A percentile compares a stretch with the other conserved stretches of the same genome.
Conservation (phyloP, 176 grass and related monocot species). For the Triticum turgidum region DNA sequence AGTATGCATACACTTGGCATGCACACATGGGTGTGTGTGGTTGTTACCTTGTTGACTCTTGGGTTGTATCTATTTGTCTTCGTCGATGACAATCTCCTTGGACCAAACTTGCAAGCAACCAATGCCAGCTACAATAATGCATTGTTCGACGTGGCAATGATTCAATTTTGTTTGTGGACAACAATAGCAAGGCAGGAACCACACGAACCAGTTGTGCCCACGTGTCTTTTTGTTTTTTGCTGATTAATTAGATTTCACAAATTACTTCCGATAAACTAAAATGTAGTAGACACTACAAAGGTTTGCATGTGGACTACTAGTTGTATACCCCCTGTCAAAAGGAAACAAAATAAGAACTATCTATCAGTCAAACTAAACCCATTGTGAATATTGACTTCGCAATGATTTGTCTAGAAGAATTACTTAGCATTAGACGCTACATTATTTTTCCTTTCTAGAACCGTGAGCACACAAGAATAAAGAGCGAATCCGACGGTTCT, state of each 20-base stretch:
- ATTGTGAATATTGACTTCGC: no score
- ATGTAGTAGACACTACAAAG: background rate
- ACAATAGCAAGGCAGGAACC: background rate
- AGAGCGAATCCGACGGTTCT: no score
- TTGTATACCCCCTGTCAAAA: background rate
- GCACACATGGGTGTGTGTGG: no score
- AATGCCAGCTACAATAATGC: background rate
- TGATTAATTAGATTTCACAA: background rate
- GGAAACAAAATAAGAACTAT: no score
- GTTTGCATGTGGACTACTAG: background rate
- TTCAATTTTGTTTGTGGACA: background rate
- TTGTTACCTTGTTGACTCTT: background rate
- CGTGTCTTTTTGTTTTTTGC: background rate
- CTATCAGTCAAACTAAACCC: no score
- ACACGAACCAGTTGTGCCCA: background rate
- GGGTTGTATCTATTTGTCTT: background rate
- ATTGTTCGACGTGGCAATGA: background rate
- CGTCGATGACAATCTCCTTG: background rate
- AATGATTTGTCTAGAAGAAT: no score
- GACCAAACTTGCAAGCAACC: background rate
- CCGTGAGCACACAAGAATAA: background rate
- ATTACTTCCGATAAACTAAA: background rate
- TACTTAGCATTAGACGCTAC: background rate
- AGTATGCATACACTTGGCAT: no score
- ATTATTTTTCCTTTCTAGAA: background rate